phyloP scores from a whole-genome alignment of 164 flowering plant species.

The Umbilicus rupestris region DNA sequence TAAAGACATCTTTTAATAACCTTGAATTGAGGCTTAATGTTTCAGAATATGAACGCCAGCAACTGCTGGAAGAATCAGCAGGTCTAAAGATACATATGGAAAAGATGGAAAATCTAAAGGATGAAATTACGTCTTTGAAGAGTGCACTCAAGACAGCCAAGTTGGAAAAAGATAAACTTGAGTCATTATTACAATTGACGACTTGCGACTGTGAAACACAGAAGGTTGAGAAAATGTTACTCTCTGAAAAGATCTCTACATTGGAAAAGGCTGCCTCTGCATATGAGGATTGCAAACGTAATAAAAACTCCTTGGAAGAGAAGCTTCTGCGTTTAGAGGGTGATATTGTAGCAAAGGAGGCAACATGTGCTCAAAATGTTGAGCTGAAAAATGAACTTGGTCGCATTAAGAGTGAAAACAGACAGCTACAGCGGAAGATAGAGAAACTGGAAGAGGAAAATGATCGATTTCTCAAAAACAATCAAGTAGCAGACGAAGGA shows the following conservation, averaged over 20 bases:
- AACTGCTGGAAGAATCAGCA: conserved; percentile 35
- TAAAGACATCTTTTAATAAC: conserved; percentile 23
- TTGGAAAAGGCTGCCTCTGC: conserved; percentile 40
- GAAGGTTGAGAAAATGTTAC: conserved; percentile 41
- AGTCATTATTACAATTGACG: conserved; percentile 27
- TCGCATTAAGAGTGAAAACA: conserved; percentile 36
- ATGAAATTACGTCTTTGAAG: conserved; percentile 39
- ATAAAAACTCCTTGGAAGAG: conserved; percentile 37
- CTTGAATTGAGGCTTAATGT: conserved; percentile 55
- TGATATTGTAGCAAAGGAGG: conserved; percentile 42
- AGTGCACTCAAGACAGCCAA: conserved; percentile 28
- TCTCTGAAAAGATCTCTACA: conserved; percentile 35
- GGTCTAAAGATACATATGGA: conserved; percentile 46
- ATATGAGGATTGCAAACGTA: conserved; percentile 41
- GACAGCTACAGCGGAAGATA: conserved; percentile 41
- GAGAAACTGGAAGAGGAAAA: conserved; percentile 50
- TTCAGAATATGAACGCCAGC: conserved; percentile 48
- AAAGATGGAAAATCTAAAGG: conserved; percentile 28
- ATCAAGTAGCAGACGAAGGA: conserved; percentile 40
- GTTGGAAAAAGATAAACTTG: conserved; percentile 45
- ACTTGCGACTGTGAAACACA: conserved; percentile 37
- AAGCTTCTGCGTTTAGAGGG: conserved; percentile 49
- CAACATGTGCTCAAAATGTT: conserved; percentile 35
- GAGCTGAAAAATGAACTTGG: conserved; percentile 52
- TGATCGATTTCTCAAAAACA: conserved; percentile 28